These are phyloP conservation scores for Candida glaebosa DNA, from an alignment of 805 yeast genomes.

Conservation along the genomic window DNA sequence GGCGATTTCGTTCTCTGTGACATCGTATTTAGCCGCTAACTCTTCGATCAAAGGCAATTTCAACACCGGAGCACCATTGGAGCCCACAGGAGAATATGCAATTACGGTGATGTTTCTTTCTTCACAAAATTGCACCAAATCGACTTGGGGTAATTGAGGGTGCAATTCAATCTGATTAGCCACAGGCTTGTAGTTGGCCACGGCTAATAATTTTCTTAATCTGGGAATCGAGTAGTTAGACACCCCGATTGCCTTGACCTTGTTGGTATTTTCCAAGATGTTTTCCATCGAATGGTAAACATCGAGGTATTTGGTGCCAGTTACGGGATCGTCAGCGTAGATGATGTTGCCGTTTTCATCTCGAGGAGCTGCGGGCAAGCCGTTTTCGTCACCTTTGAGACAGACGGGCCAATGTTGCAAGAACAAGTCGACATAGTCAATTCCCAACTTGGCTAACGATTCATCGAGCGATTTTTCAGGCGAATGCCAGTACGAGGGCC, in stretches of 20 bases:
- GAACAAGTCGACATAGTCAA: conserved; percentile 45
- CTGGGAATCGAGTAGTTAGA: conserved; percentile 31
- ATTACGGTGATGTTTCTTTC: conserved; percentile 38
- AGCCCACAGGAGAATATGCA: conserved; percentile 65
- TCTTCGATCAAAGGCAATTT: conserved; percentile 46
- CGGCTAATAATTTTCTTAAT: conserved; percentile 23
- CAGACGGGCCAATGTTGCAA: conserved; percentile 52
- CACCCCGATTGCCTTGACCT: conserved; percentile 35
- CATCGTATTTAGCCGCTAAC: conserved; percentile 55
- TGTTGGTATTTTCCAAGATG: conserved; percentile 22
- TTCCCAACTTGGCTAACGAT: conserved; percentile 37
- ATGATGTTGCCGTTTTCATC: conserved; percentile 32
- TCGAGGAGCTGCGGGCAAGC: conserved; percentile 32
- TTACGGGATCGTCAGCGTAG: conserved; percentile 33
- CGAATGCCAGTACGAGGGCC: conserved; percentile 42
- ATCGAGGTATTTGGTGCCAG: conserved; percentile 28
- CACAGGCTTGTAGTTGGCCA: conserved; percentile 23
- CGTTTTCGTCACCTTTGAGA: conserved; percentile 38
- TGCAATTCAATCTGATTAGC: conserved; percentile 36
- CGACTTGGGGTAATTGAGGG: conserved; percentile 37
- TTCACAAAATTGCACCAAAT: conserved; percentile 36
- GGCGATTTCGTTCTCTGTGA: conserved; percentile 52
- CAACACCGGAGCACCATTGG: conserved; percentile 61
- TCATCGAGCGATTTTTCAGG: conserved; percentile 40
- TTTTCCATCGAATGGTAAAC: conserved; percentile 29